A percentile compares a stretch with the other conserved stretches of the same genome.
Evolutionary conservation across 2,329 filamentous ascomycete genomes (phyloP).

Genomic region (Neonectria hederae): DNA sequence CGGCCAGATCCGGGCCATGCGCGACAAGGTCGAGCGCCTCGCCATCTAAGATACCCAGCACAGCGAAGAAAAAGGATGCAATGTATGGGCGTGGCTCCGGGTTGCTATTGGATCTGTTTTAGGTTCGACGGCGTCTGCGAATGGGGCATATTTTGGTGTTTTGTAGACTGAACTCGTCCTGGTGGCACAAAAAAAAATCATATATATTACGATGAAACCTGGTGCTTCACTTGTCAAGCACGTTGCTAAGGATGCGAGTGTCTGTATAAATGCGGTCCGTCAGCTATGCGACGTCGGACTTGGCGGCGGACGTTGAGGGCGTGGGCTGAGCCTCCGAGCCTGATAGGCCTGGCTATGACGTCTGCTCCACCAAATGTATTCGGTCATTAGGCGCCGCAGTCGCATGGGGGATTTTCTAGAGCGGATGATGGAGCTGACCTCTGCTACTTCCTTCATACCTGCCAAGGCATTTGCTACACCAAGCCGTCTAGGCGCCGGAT

Average conservation of each 20-base stretch:
- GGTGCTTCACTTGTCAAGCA: not conserved
- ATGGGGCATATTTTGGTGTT: slow-evolving; percentile 25
- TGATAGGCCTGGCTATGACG: slow-evolving; percentile 37
- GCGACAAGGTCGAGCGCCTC: slow-evolving; percentile 95
- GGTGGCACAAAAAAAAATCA: slow-evolving; percentile 26
- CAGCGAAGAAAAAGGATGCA: slow-evolving; percentile 27
- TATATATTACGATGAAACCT: slow-evolving; percentile 31
- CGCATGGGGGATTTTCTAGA: slow-evolving; percentile 30
- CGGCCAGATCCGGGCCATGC: slow-evolving; percentile 85
- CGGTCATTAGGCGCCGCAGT: slow-evolving; percentile 37
- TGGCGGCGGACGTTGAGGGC: slow-evolving; percentile 14
- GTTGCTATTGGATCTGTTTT: slow-evolving; percentile 25
- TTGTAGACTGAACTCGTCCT: slow-evolving; percentile 28
- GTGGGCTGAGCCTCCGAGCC: slow-evolving; percentile 24
- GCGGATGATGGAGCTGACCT: slow-evolving; percentile 19
- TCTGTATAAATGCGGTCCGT: not conserved
- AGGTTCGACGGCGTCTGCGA: slow-evolving; percentile 22
- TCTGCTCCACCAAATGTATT: slow-evolving; percentile 40
- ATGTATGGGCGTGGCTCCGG: slow-evolving; percentile 8
- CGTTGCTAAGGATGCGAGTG: not conserved
- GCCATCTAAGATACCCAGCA: slow-evolving; percentile 74
- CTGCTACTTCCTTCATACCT: slow-evolving; percentile 14
- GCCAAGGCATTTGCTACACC: not conserved
- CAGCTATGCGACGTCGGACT: slow-evolving; percentile 35
- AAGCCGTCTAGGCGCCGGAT: slow-evolving; percentile 1